phyloP scores from a whole-genome alignment of 2,329 filamentous ascomycete species.

The Purpureocillium takamizusanense region DNA sequence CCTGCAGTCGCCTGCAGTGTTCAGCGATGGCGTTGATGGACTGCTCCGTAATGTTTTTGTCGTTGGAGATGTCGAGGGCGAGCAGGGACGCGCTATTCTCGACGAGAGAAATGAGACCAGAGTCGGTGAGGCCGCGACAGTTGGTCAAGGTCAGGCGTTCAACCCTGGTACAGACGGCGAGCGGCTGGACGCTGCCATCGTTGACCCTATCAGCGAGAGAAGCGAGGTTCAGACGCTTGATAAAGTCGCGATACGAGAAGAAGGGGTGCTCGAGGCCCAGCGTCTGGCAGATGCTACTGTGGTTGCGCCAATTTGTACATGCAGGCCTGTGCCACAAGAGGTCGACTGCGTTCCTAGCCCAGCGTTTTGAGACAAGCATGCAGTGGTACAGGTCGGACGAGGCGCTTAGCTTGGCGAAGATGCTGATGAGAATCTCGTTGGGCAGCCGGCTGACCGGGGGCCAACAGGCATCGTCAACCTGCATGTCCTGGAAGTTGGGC shows the following conservation, averaged over 20 bases:
- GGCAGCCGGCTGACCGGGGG: conserved; percentile 81
- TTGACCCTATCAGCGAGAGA: conserved; percentile 66
- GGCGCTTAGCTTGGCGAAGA: conserved; percentile 76
- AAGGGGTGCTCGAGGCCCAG: conserved; percentile 64
- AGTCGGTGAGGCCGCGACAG: conserved; percentile 77
- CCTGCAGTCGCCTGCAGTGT: conserved; percentile 79
- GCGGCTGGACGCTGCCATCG: conserved; percentile 79
- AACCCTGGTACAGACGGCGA: conserved; percentile 78
- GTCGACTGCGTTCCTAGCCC: conserved; percentile 87
- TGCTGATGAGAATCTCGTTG: conserved; percentile 87
- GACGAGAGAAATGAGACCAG: conserved; percentile 71
- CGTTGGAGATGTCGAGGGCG: conserved; percentile 80
- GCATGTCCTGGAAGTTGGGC: conserved; percentile 67
- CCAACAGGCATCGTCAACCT: conserved; percentile 56
- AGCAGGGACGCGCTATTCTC: conserved; percentile 72
- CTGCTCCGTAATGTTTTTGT: conserved; percentile 74
- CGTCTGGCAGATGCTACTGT: conserved; percentile 72
- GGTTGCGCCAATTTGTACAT: conserved; percentile 78
- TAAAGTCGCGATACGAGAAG: conserved; percentile 82
- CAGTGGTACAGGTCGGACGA: conserved; percentile 73
- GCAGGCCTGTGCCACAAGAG: conserved; percentile 90
- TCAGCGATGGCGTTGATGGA: conserved; percentile 71
- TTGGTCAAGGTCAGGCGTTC: conserved; percentile 90
- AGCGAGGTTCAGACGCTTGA: conserved; percentile 86
- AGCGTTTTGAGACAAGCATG: conserved; percentile 90